These are phyloP conservation scores for Pseudoneurospora amorphoporcata DNA, from an alignment of 495 filamentous ascomycete genomes.

Conservation along the genomic window DNA sequence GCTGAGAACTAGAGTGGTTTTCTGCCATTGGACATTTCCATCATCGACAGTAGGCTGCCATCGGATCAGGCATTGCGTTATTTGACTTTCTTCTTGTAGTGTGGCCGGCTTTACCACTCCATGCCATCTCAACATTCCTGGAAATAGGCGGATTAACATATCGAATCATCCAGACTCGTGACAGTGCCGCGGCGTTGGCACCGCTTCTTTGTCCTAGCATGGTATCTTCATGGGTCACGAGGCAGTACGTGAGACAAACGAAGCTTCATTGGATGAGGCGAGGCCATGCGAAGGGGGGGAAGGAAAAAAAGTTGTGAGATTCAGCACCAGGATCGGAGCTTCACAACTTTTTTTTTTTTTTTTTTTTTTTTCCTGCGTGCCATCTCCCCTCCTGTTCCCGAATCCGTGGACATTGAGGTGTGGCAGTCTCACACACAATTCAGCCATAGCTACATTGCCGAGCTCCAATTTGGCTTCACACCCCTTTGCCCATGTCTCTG, in stretches of 20 bases:
- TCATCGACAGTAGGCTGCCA: not conserved
- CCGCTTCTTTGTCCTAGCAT: not conserved
- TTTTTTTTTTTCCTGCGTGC: not conserved
- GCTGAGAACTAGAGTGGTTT: not conserved
- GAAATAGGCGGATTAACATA: not conserved
- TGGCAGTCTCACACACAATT: not conserved
- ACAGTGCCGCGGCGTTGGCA: not conserved
- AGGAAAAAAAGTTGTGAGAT: not conserved
- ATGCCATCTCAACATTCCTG: not conserved
- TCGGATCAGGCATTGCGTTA: not conserved
- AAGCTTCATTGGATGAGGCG: not conserved
- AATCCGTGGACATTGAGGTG: not conserved
- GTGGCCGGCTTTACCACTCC: not conserved
- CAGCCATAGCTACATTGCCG: not conserved
- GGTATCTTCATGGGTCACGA: not conserved
- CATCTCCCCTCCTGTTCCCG: not conserved
- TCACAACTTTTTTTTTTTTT: not conserved
- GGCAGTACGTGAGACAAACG: not conserved
- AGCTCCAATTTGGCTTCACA: not conserved
- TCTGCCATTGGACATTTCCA: not conserved
- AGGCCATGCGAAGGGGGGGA: not conserved
- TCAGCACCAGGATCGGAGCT: not conserved
- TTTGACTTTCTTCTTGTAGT: not conserved
- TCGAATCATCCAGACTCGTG: not conserved
- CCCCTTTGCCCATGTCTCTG: not conserved